Conservation (phyloP, 495 filamentous ascomycete species). For the Penicillium daleae region DNA sequence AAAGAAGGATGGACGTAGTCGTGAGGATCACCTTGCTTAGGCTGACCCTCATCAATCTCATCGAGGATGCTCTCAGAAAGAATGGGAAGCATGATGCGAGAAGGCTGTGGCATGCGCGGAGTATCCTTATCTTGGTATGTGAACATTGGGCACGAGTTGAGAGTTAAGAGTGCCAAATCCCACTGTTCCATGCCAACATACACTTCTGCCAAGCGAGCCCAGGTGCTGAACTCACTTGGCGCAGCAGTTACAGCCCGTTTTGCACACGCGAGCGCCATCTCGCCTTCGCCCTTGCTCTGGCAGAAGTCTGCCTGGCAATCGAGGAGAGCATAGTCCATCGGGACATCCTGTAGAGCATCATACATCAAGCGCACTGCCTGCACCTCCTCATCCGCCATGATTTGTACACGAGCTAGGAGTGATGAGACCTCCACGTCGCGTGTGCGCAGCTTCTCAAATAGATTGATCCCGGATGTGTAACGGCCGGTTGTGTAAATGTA, state of each 20-base stretch:
- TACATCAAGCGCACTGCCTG: constrained; percentile 87
- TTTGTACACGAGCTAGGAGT: constrained; percentile 82
- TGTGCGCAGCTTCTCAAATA: constrained; percentile 93
- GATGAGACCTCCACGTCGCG: constrained; percentile 93
- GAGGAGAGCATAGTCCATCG: constrained; percentile 94
- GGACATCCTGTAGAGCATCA: constrained; percentile 83
- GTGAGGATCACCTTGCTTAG: constrained; percentile 65
- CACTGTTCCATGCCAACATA: constrained; percentile 92
- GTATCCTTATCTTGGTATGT: constrained; percentile 98
- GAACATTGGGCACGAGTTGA: constrained; percentile 99
- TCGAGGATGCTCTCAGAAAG: constrained; percentile 90
- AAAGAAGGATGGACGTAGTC: constrained; percentile 89
- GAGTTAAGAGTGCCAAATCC: constrained; percentile 87
- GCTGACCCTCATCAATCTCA: constrained; percentile 90
- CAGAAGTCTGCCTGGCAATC: constrained; percentile 95
- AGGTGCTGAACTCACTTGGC: constrained; percentile 95
- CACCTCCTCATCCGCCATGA: constrained; percentile 95
- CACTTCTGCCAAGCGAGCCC: constrained; percentile 90
- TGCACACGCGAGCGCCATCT: constrained; percentile 90
- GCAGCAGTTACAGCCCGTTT: constrained; percentile 92
- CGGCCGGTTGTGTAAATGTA: constrained; percentile 97
- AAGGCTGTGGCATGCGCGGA: constrained; percentile 89
- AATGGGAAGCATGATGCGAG: constrained; percentile 81
- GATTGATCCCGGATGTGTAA: constrained; percentile 93
- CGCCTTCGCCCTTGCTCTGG: constrained; percentile 78